Conservation (phyloP, 371 early-diverging fungal species). For the Catenaria anguillulae region DNA sequence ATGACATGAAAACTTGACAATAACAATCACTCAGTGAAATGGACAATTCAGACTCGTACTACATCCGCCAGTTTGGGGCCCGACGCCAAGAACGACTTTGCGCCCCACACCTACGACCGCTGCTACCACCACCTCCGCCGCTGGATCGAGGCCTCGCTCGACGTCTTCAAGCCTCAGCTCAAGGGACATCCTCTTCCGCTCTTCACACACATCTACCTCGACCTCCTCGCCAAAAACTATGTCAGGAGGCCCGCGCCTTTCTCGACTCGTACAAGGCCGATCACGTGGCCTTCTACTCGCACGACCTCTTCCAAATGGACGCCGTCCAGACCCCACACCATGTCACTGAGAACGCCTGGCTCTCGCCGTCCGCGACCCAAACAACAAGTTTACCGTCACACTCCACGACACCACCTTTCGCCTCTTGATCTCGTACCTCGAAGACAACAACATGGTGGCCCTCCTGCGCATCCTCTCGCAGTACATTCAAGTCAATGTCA, state of each 20-base stretch:
- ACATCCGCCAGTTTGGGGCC: neutral
- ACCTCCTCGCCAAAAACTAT: conserved; percentile 53
- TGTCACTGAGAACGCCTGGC: conserved; percentile 62
- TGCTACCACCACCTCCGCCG: conserved; percentile 63
- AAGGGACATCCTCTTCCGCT: conserved; percentile 76
- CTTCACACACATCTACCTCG: conserved; percentile 88
- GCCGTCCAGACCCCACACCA: conserved; percentile 59
- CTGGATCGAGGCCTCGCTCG: conserved; percentile 93
- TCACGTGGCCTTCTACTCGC: conserved; percentile 54
- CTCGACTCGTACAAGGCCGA: conserved; percentile 57
- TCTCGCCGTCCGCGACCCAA: conserved; percentile 59
- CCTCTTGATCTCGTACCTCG: conserved; percentile 80
- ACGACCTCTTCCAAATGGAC: conserved; percentile 46
- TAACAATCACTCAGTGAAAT: too few species aligned
- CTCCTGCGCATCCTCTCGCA: conserved; percentile 89
- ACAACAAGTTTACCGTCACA: conserved; percentile 72
- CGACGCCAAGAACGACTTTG: neutral
- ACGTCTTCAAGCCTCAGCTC: conserved; percentile 79
- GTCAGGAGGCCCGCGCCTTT: conserved; percentile 58
- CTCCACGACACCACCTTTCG: conserved; percentile 86
- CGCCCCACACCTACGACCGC: conserved; percentile 52
- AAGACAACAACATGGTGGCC: conserved; percentile 75
- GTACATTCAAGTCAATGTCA: conserved; percentile 71
- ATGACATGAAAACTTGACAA: too few species aligned
- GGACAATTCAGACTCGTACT: neutral